These are phyloP conservation scores for Debaryomyces fabryi DNA, from an alignment of 1,139 yeast genomes.

Conservation along the genomic window DNA sequence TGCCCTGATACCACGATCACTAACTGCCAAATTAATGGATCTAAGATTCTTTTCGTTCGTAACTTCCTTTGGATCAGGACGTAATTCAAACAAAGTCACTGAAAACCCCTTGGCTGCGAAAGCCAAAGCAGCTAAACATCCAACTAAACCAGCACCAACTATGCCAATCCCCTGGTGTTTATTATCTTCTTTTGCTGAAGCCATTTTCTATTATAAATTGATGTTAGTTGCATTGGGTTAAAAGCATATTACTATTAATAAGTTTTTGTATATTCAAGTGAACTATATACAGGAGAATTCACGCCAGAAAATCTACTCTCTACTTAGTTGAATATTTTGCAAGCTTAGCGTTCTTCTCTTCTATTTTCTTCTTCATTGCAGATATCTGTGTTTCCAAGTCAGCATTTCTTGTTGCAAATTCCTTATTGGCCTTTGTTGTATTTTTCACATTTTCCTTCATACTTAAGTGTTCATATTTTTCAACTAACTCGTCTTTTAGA, in stretches of 20 bases:
- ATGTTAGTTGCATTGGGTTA: background rate
- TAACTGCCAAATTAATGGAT: slow-evolving; percentile 86
- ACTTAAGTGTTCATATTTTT: slow-evolving; percentile 39
- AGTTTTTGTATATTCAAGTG: background rate
- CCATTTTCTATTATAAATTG: background rate
- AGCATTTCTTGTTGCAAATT: slow-evolving; percentile 39
- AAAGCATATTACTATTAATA: background rate
- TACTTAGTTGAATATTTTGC: slow-evolving; percentile 11
- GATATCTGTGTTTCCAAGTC: slow-evolving; percentile 42
- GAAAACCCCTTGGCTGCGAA: slow-evolving; percentile 71
- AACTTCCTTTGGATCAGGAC: slow-evolving; percentile 42
- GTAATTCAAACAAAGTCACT: slow-evolving; percentile 70
- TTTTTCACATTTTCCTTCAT: slow-evolving; percentile 50
- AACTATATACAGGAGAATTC: slow-evolving; percentile 1
- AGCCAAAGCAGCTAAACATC: slow-evolving; percentile 83
- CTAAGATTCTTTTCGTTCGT: slow-evolving; percentile 41
- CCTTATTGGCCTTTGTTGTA: slow-evolving; percentile 49
- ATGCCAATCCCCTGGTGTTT: slow-evolving; percentile 41
- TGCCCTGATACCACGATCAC: slow-evolving; percentile 79
- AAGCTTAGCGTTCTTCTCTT: slow-evolving; percentile 22
- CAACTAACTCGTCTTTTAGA: slow-evolving; percentile 26
- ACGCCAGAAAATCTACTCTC: background rate
- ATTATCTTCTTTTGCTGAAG: background rate
- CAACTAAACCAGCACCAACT: slow-evolving; percentile 88
- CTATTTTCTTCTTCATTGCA: slow-evolving; percentile 22